Base-by-base conservation (phyloP, 148 eudicot genomes). In the Rhododendron molle region DNA sequence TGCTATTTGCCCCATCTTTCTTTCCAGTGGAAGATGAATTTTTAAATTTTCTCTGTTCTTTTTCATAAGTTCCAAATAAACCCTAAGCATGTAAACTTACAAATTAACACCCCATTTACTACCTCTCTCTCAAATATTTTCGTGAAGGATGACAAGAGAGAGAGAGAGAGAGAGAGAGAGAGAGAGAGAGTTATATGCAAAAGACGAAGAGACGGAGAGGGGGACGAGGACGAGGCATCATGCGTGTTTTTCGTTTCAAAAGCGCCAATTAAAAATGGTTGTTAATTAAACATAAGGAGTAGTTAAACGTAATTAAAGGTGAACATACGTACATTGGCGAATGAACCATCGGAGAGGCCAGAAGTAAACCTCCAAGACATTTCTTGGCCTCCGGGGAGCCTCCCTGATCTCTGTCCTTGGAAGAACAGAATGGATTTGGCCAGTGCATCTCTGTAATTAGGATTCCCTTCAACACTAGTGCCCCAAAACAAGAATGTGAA, bases 401-500 rank as follows among this genome's bases (percentile, higher is more conserved):
- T 89, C 32, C 99, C 98, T 0, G 99, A 97, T 40, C 99, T 87
- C 87, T 97, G 99, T 32, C 98, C 98, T 85, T 95, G 93, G 80
- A 97, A 97, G 89, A 94, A 97, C 85, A 95, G 69, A 47, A 97
- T 90, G 80, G 99, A 94, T 81, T 97, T 97, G 9, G 94, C 91
- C 50, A 97, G 86, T 44, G 99, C 99, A 13, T 94, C 99, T 71
- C 72, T 90, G 88, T 97, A 97, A 83, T 97, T 88, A 1, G 90
- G 96, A 58, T 52, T 82, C 15, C 85, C 91, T 43, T 91, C 80
- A 3, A 84, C 91, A 12, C 1, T 7, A 21, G 44, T 86, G 58
- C 89, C 82, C 81, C 56, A 85, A 67, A 36, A 50, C 71, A 85
- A 78, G 18, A 85, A 85, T 18, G 80, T 36, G 4, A 49, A 76